Evolutionary conservation across 163 green algal genomes (phyloP).

Genomic region (Chlamydomonas reinhardtii): DNA sequence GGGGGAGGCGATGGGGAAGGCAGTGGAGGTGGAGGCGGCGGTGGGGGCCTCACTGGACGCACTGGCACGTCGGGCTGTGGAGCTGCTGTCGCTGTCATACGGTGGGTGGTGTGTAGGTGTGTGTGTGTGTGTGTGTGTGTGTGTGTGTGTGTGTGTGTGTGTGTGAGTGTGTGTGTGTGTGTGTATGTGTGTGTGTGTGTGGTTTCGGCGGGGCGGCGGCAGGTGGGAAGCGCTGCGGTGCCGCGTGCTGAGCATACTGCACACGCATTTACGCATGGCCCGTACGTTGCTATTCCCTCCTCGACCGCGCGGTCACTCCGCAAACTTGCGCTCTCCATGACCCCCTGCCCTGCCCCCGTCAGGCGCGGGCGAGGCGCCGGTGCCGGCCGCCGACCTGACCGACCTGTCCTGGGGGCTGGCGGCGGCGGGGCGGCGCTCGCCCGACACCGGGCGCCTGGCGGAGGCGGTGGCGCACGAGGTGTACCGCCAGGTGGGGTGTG

Average conservation of each 20-base stretch:
- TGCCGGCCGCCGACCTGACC: constrained; percentile 23
- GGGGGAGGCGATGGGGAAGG: background rate
- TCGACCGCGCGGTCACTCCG: too few species aligned
- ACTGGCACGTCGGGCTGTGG: background rate
- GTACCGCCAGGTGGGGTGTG: constrained; percentile 47
- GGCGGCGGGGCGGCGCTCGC: constrained; percentile 2
- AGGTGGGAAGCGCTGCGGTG: too few species aligned
- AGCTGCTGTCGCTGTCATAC: constrained; percentile 15
- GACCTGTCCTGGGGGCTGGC: constrained; percentile 35
- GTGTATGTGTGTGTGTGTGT: background rate
- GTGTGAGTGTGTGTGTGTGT: too few species aligned
- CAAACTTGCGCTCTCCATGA: too few species aligned
- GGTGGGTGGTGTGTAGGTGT: background rate
- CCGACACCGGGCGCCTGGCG: constrained; percentile 41
- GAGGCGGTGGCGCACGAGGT: constrained; percentile 64
- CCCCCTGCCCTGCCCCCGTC: too few species aligned
- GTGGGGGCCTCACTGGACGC: background rate
- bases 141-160: too few species aligned
- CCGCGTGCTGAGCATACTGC: too few species aligned
- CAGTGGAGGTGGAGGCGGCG: background rate
- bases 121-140: too few species aligned
- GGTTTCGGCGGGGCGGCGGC: too few species aligned
- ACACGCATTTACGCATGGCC: too few species aligned
- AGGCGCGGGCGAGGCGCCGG: background rate
- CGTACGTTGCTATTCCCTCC: too few species aligned